Percentiles rank a stretch among this genome's conserved stretches.
phyloP scores from a whole-genome alignment of 2,329 filamentous ascomycete genomes.

The Sporothrix inflata region DNA sequence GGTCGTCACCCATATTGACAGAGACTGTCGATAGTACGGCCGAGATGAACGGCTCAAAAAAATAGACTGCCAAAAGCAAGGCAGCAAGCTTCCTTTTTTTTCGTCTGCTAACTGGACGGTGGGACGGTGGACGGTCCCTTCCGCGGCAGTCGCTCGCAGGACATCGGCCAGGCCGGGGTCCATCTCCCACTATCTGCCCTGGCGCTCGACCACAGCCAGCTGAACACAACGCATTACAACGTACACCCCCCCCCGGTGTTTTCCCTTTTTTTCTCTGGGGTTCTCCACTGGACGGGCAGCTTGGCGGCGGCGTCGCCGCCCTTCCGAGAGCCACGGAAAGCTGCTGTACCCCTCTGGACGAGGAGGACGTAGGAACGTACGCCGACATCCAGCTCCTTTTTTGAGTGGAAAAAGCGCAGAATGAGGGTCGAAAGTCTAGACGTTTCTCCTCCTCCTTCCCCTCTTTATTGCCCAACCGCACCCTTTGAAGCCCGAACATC shows the following conservation, averaged over 20 bases:
- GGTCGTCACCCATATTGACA: no score
- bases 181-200: background rate
- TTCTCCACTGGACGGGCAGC: background rate
- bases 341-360: no score
- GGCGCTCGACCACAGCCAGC: background rate
- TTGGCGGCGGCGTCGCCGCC: background rate
- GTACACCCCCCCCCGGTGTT: background rate
- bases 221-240: background rate
- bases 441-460: background rate
- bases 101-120: no score
- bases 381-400: no score
- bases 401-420: no score
- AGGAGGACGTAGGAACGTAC: no score
- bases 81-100: background rate
- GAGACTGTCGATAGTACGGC: no score
- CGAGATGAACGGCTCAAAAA: background rate
- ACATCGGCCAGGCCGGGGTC: slow-evolving; percentile 1
- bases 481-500: no score
- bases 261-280: background rate
- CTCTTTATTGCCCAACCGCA: no score
- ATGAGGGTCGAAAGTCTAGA: slow-evolving; percentile 9
- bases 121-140: background rate
- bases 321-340: no score
- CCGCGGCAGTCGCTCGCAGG: background rate
- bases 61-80: background rate